A percentile compares a stretch with the other conserved stretches of the same genome.
phyloP scores from a whole-genome alignment of 2,329 filamentous ascomycete species.

The Fusarium setosum region DNA sequence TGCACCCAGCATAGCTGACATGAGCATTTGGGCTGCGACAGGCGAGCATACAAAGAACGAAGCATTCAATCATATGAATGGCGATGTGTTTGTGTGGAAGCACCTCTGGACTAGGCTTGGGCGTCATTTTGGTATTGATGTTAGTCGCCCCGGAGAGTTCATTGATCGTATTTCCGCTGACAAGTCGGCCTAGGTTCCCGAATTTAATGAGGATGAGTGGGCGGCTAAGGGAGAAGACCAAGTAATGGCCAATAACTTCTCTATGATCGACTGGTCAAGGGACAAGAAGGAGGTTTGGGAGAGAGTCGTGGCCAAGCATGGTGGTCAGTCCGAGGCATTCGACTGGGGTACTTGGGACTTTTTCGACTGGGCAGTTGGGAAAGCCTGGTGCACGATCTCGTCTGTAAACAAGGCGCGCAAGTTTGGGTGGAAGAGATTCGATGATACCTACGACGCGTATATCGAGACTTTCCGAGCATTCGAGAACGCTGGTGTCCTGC shows the following conservation, averaged over 20 bases:
- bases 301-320: conserved; percentile 26
- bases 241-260: conserved; percentile 27
- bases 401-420: conserved; percentile 28
- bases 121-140: conserved; percentile 15
- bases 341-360: conserved; percentile 36
- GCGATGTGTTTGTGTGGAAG: conserved; percentile 6
- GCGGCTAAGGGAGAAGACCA: conserved; percentile 21
- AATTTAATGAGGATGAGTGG: conserved; percentile 16
- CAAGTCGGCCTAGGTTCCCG: conserved; percentile 4
- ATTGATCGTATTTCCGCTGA: not conserved
- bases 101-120: conserved; percentile 6
- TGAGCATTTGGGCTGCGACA: conserved; percentile 11
- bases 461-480: conserved; percentile 30
- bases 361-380: conserved; percentile 34
- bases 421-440: conserved; percentile 31
- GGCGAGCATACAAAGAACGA: conserved; percentile 8
- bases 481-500: conserved; percentile 31
- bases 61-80: conserved; percentile 11
- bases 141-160: not conserved
- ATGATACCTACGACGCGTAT: conserved; percentile 30
- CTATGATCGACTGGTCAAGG: conserved; percentile 29
- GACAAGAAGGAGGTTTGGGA: conserved; percentile 30
- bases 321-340: conserved; percentile 23
- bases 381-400: conserved; percentile 29
- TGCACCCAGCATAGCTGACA: conserved; percentile 11